A percentile compares a stretch with the other conserved stretches of the same genome.
These are phyloP conservation scores for Flaveria brownii DNA, from an alignment of 129 eudicot species.

Conservation along the genomic window DNA sequence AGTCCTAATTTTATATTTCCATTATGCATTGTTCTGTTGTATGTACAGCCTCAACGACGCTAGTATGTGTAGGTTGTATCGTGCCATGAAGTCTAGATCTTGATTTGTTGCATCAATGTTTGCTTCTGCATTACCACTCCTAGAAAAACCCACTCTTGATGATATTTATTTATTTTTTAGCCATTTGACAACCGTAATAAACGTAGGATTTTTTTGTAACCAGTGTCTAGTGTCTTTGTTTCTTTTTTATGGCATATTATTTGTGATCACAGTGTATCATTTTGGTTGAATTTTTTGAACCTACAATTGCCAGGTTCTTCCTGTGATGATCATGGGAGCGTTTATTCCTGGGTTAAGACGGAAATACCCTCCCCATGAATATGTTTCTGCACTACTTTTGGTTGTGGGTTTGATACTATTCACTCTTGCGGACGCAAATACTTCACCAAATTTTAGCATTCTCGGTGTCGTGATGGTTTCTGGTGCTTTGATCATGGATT, in stretches of 20 bases:
- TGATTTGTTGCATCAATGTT: not conserved
- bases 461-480: conserved; percentile 87
- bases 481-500: conserved; percentile 86
- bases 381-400: conserved; percentile 72
- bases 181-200: not conserved
- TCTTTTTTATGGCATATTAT: not conserved
- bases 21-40: not conserved
- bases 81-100: conserved; percentile 3
- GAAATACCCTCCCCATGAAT: conserved; percentile 83
- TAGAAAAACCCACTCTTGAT: conserved; percentile 17
- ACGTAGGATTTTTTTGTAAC: not conserved
- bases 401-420: conserved; percentile 80
- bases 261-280: conserved; percentile 3
- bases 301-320: conserved; percentile 59
- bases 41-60: no score
- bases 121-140: not conserved
- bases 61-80: not conserved
- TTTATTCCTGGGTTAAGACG: conserved; percentile 90
- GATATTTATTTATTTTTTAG: not conserved
- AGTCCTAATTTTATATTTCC: not conserved
- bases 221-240: not conserved
- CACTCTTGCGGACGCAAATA: conserved; percentile 89
- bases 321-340: conserved; percentile 96
- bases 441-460: conserved; percentile 88
- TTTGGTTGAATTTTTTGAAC: not conserved